phyloP scores from a whole-genome alignment of 495 filamentous ascomycete species.

The Lophium mytilinum region DNA sequence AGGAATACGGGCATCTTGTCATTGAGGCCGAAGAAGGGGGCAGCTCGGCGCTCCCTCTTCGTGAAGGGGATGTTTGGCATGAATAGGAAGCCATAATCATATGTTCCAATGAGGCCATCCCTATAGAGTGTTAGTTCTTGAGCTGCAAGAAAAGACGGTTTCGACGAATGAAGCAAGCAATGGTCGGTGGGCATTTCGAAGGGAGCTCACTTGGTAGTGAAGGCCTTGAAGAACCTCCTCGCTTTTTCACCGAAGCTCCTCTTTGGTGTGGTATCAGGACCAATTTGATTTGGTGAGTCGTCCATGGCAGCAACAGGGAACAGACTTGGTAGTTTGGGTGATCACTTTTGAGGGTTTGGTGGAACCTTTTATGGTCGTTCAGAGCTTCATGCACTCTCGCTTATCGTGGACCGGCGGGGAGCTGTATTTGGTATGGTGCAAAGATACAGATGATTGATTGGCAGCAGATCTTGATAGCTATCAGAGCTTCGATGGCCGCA shows the following conservation, averaged over 20 bases:
- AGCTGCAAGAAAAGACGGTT: too few relatives aligned
- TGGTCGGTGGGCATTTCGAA: neutral
- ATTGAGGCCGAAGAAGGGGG: slow-evolving; percentile 84
- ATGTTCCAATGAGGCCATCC: slow-evolving; percentile 72
- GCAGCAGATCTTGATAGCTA: neutral
- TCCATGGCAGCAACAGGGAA: slow-evolving; percentile 18
- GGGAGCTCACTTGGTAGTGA: slow-evolving; percentile 28
- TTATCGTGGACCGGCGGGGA: neutral
- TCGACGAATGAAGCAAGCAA: neutral
- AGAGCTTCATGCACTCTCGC: slow-evolving; percentile 12
- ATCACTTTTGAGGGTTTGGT: slow-evolving; percentile 28
- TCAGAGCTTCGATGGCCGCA: neutral
- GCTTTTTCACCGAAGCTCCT: slow-evolving; percentile 18
- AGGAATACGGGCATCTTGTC: slow-evolving; percentile 75
- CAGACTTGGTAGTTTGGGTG: neutral
- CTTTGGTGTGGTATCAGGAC: slow-evolving; percentile 22
- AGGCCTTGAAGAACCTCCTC: slow-evolving; percentile 20
- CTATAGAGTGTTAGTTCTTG: slow-evolving; percentile 27
- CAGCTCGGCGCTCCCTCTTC: slow-evolving; percentile 50
- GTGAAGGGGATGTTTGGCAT: slow-evolving; percentile 79
- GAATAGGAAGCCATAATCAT: slow-evolving; percentile 77
- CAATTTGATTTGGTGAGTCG: slow-evolving; percentile 27
- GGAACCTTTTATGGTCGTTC: slow-evolving; percentile 20
- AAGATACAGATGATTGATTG: neutral
- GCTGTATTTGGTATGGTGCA: neutral